Evolutionary conservation across 1,139 yeast species (phyloP), one percentile per base, ranked within the genome.

Genomic region (Candida sp.): DNA sequence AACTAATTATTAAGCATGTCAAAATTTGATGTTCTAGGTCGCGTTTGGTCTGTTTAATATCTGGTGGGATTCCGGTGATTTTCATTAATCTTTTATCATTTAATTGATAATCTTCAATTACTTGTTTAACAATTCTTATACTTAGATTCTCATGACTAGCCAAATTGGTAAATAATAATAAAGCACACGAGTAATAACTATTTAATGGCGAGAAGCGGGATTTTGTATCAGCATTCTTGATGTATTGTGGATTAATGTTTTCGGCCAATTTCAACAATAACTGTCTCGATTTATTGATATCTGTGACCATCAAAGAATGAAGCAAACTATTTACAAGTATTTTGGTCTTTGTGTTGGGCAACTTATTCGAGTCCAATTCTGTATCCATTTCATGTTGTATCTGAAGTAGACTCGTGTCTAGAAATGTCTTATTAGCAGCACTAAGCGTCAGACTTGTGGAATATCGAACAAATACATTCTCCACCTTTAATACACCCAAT

Each of bases 111-210:
- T 37, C 22, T 5, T 37, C 39, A 21, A 37, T 29, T 19, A 37
- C 4, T 19, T 12, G 21, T 9, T 37, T 27, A 15, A 37, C 39
- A 21, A 37, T 9, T 25, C 21, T 29, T 12, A 27, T 8, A 29
- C 27, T 37, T 21, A 37, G 27, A 19, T n/a, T 8, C 3, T 27
- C n/a, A 11, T 37, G 33, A 19, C 8, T 29, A 9, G 12, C 9
- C 11, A 37, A 22, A 27, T 27, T 15, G 11, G 30, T 21, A 6
- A 37, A 19, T 7, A 37, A 21, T 15, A 37, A 25, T 21, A 37
- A 29, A 5, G 25, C 21, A 27, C 39, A 37, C 7, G 39, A 37
- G 27, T 37, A 37, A 23, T 29, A 37, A 21, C 39, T 37, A 15
- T 27, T n/a, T 22, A 37, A 27, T 29, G 22, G 30, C 8, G 34